Evolutionary conservation across 139 green algal species (phyloP).

Genomic region (Mychonastes homosphaera): DNA sequence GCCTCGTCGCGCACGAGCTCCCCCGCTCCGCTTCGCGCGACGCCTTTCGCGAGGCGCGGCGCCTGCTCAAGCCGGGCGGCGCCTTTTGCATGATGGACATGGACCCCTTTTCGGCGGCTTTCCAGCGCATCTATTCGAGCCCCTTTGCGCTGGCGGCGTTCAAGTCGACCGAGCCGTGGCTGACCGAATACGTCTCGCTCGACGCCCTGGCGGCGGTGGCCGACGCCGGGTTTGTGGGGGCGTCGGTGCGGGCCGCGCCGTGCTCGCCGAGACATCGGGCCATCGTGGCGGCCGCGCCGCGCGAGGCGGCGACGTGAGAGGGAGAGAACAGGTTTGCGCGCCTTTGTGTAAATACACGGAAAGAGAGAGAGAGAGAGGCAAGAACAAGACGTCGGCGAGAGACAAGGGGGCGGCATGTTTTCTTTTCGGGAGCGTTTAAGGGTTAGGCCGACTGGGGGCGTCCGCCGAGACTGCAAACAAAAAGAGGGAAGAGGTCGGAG

Average conservation of each 20-base stretch:
- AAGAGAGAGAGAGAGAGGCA: too few relatives aligned
- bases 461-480: too few relatives aligned
- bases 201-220: conserved; percentile 3
- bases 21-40: conserved; percentile 34
- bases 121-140: conserved; percentile 53
- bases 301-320: neutral
- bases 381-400: too few relatives aligned
- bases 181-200: conserved; percentile 36
- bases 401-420: too few relatives aligned
- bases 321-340: too few relatives aligned
- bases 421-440: too few relatives aligned
- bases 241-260: neutral
- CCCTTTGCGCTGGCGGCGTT: conserved; percentile 64
- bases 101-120: conserved; percentile 46
- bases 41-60: conserved; percentile 52
- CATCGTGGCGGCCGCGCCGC: neutral
- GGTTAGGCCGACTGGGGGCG: too few relatives aligned
- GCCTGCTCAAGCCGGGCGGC: conserved; percentile 17
- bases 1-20: conserved; percentile 69
- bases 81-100: conserved; percentile 53
- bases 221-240: neutral
- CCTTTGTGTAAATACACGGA: too few relatives aligned
- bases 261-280: neutral
- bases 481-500: too few relatives aligned
- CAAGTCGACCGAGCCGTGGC: conserved; percentile 66